Evolutionary conservation across 2,329 filamentous ascomycete species (phyloP), one percentile per base, ranked within the genome.

Genomic region (Claviceps pusilla): DNA sequence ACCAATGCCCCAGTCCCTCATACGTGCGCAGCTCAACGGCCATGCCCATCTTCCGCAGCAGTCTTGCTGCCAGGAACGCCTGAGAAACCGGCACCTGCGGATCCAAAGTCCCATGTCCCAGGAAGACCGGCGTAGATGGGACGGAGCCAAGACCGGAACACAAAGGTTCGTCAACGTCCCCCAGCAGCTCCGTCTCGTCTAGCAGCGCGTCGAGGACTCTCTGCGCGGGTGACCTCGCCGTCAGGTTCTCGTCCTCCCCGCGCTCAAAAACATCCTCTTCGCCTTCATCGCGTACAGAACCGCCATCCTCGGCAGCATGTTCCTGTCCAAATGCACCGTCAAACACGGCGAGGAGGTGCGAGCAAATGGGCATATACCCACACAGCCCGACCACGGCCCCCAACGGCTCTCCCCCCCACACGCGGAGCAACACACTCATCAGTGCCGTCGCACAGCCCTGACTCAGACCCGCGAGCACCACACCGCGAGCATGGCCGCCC

Each of bases 391-490:
- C 61, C 12, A 65, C 59, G 0, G 62, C 73, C 0, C 64, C 72
- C 37, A 76, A 55, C 2, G 63, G 52, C 16, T 62, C 60, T 0
- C 68, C 71, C 73, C 19, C 19, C 19, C 19, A 19, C 19, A 19
- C 19, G 19, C 73, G 75, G 2, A 72, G 62, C 54, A 80, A 55
- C 54, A 71, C 57, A 10, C 70, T 65, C 19, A 69, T 60, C 55
- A 80, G 56, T 0, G 68, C 63, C 46, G 72, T 71, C 3, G 76
- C 76, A 57, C 74, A 76, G 0, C 77, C 78, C 57, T 80, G 77
- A 50, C 78, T 80, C 19, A 79, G 61, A 0, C 77, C 77, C 43
- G 73, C 72, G 0, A 80, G 57, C 1, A 77, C 61, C 0, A 79
- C 62, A 46, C 69, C 72, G 12, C 58, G 52, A 0, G 65, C 57